phyloP scores from a whole-genome alignment of 75 land plant genomes.

The Ceratopteris richardii region DNA sequence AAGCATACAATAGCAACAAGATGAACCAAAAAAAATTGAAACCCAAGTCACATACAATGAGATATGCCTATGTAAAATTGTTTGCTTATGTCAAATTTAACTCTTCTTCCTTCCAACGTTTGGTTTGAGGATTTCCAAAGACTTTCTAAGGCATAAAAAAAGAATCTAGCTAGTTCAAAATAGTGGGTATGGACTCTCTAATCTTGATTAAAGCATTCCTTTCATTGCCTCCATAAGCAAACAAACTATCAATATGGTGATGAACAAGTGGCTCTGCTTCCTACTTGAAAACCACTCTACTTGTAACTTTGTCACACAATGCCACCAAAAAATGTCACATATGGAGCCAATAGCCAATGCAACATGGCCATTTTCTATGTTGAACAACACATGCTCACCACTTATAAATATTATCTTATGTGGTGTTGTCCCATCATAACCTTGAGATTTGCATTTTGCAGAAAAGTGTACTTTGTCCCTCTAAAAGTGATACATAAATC shows the following conservation, averaged over 20 bases:
- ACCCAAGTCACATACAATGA: too few relatives aligned
- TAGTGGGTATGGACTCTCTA: conserved; percentile 55
- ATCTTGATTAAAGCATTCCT: conserved; percentile 34
- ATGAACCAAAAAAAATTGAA: too few relatives aligned
- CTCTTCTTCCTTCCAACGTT: conserved; percentile 53
- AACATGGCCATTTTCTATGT: too few relatives aligned
- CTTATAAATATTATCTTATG: conserved; percentile 38
- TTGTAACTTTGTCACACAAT: conserved; percentile 34
- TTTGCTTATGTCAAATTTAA: too few relatives aligned
- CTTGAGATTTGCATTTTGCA: conserved; percentile 12
- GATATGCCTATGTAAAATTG: too few relatives aligned
- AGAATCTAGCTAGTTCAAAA: conserved; percentile 48
- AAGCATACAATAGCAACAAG: too few relatives aligned
- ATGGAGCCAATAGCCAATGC: too few relatives aligned
- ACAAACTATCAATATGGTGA: conserved; percentile 57
- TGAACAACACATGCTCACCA: conserved; percentile 83
- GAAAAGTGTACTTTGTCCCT: not conserved
- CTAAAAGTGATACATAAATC: conserved; percentile 5
- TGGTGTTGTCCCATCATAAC: conserved; percentile 22
- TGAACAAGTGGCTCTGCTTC: conserved; percentile 42
- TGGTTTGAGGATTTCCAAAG: conserved; percentile 12
- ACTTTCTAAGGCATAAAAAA: conserved; percentile 21
- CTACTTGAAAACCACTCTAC: conserved; percentile 40
- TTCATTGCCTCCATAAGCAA: conserved; percentile 70
- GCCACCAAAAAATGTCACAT: too few relatives aligned